Evolutionary conservation across 2,329 filamentous ascomycete genomes (phyloP), one percentile per base, ranked within the genome.

Genomic region (Penicillium sp.): DNA sequence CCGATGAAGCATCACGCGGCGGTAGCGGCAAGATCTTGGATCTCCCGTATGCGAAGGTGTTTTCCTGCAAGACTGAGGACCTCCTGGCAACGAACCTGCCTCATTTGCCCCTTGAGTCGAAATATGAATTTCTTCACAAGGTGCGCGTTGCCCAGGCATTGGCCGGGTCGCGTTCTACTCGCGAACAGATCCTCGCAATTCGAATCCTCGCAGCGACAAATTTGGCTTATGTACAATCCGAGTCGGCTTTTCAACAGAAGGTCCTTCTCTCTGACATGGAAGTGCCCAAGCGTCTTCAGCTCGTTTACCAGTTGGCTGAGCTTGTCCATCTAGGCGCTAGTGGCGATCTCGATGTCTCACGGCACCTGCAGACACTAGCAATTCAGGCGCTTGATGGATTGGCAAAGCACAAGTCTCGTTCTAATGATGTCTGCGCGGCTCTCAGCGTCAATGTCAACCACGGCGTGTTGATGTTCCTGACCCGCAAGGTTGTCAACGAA

Each of bases 361-460:
- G 87, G 44, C 85, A 86, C 72, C 77, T 95, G 21, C 93, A 97
- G 70, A 89, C 90, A 2, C 85, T 92, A 54, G 89, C 90, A 7
- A 79, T 99, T 47, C 83, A 85, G 47, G 82, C 93, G 0, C 79
- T 99, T 46, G 91, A 96, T 68, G 89, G 90, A n/a, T 80, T 99
- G 51, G 85, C 89, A 6, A 88, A 85, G 66, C 90, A 90, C 68
- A 87, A 88, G 63, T 77, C 81, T 51, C 92, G 90, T 66, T 83
- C 87, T 28, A 78, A 85, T 31, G 94, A 99, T 69, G 87, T 99
- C 23, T 86, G 91, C 58, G 86, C 90, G 39, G 91, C 94, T n/a
- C 78, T 99, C 39, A 95, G 91, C 65, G 90, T 95, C 49, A 96
- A 93, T 62, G 93, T 97, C 34, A 97, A 95, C 64, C 95, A 99